phyloP scores from a whole-genome alignment of 2,329 filamentous ascomycete species.

The Fusarium nisikadoi region DNA sequence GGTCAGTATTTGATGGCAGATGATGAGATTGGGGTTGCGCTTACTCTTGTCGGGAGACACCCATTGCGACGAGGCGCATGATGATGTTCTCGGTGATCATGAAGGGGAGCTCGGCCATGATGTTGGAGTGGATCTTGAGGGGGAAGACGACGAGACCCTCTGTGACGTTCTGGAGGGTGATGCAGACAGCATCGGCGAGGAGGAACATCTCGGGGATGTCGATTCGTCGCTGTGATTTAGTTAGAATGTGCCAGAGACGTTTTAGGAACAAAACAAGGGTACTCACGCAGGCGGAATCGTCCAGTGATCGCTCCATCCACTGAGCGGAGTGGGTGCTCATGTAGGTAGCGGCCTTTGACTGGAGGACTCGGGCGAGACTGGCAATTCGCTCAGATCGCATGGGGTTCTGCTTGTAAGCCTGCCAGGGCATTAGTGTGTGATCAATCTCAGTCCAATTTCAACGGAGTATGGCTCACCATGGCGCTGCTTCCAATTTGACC shows the following conservation, averaged over 20 bases:
- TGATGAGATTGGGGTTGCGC: fast-evolving
- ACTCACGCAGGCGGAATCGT: slow-evolving; percentile 12
- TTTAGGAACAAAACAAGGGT: no score
- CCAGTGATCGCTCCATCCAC: slow-evolving; percentile 30
- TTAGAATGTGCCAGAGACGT: background rate
- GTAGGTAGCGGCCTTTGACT: slow-evolving; percentile 14
- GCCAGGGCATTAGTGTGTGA: fast-evolving
- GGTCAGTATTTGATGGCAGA: background rate
- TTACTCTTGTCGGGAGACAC: slow-evolving; percentile 28
- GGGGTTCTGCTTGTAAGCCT: slow-evolving; percentile 32
- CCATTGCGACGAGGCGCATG: slow-evolving; percentile 32
- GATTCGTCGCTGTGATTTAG: background rate
- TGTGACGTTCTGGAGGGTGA: slow-evolving; percentile 32
- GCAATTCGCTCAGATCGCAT: slow-evolving; percentile 22
- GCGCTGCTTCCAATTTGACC: slow-evolving; percentile 5
- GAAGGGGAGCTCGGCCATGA: slow-evolving; percentile 26
- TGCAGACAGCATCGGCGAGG: slow-evolving; percentile 25
- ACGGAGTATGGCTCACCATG: background rate
- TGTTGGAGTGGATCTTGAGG: slow-evolving; percentile 8
- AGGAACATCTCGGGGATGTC: slow-evolving; percentile 36
- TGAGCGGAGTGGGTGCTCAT: slow-evolving; percentile 14
- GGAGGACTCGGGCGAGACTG: slow-evolving; percentile 18
- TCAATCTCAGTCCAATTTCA: background rate
- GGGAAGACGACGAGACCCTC: slow-evolving; percentile 38
- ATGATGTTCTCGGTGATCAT: slow-evolving; percentile 39